Evolutionary conservation across 176 grass and related monocot species (phyloP).

Genomic region (Leersia perrieri): DNA sequence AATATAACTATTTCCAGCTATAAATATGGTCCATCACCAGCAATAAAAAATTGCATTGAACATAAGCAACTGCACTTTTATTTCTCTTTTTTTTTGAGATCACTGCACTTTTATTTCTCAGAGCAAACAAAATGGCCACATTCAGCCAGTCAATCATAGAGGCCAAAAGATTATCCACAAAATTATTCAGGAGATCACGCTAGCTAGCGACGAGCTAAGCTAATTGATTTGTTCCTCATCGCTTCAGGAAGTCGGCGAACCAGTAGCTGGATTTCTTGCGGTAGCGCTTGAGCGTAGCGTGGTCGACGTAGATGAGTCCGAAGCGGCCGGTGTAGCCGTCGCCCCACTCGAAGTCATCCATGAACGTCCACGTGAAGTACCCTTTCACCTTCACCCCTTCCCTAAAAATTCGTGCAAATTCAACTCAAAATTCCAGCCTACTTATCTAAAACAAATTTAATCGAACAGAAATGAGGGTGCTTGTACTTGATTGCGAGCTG

Average conservation of each 20-base stretch:
- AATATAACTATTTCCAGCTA: too few relatives aligned
- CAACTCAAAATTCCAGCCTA: background rate
- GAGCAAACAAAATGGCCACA: too few relatives aligned
- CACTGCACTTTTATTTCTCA: too few relatives aligned
- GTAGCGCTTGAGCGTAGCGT: slow-evolving; percentile 50
- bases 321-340: slow-evolving; percentile 53
- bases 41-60: too few relatives aligned
- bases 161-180: background rate
- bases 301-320: slow-evolving; percentile 63
- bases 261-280: slow-evolving; percentile 64
- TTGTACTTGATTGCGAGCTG: slow-evolving; percentile 48
- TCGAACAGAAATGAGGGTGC: background rate
- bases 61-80: too few relatives aligned
- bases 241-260: slow-evolving; percentile 49
- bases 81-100: too few relatives aligned
- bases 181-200: background rate
- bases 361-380: slow-evolving; percentile 63
- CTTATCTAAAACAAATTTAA: background rate
- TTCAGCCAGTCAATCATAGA: background rate
- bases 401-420: slow-evolving; percentile 5
- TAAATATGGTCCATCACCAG: too few relatives aligned
- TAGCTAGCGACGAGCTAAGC: too few relatives aligned
- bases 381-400: slow-evolving; percentile 56
- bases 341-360: slow-evolving; percentile 73
- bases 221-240: background rate